phyloP scores from a whole-genome alignment of 352 stramenopile genomes.

The Phytophthora multivora region DNA sequence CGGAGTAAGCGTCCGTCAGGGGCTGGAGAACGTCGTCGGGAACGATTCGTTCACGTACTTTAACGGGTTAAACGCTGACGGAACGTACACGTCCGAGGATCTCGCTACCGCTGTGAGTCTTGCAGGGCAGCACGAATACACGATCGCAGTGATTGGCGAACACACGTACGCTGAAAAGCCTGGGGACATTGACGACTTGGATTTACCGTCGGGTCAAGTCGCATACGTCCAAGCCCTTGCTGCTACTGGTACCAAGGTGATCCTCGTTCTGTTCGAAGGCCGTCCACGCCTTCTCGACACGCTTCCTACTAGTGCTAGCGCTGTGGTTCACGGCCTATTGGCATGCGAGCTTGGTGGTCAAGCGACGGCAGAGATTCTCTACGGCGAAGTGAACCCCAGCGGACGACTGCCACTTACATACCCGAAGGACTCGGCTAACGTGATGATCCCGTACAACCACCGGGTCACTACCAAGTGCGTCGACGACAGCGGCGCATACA shows the following conservation, averaged over 20 bases:
- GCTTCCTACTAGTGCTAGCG: slow-evolving; percentile 48
- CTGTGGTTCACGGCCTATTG: slow-evolving; percentile 78
- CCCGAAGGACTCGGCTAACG: slow-evolving; percentile 64
- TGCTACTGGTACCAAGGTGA: slow-evolving; percentile 74
- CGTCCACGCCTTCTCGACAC: slow-evolving; percentile 72
- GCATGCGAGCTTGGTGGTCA: slow-evolving; percentile 78
- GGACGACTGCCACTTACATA: slow-evolving; percentile 85
- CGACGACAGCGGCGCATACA: slow-evolving; percentile 16
- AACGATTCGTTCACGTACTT: slow-evolving; percentile 51
- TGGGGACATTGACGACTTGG: slow-evolving; percentile 84
- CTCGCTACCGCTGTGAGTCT: slow-evolving; percentile 57
- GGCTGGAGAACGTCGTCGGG: slow-evolving; percentile 39
- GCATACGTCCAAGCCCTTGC: slow-evolving; percentile 73
- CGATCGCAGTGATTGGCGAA: slow-evolving; percentile 83
- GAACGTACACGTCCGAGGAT: slow-evolving; percentile 46
- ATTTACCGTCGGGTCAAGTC: slow-evolving; percentile 65
- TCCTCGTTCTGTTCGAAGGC: slow-evolving; percentile 81
- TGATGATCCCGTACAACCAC: slow-evolving; percentile 82
- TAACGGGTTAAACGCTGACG: slow-evolving; percentile 56
- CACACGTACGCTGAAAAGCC: slow-evolving; percentile 82
- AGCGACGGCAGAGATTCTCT: slow-evolving; percentile 84
- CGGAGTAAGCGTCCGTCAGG: slow-evolving; percentile 57
- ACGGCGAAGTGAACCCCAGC: slow-evolving; percentile 82
- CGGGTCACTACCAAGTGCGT: slow-evolving; percentile 59
- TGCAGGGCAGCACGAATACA: slow-evolving; percentile 59